Conservation (phyloP, 2,329 filamentous ascomycete species). For the Shiraia bambusicola region DNA sequence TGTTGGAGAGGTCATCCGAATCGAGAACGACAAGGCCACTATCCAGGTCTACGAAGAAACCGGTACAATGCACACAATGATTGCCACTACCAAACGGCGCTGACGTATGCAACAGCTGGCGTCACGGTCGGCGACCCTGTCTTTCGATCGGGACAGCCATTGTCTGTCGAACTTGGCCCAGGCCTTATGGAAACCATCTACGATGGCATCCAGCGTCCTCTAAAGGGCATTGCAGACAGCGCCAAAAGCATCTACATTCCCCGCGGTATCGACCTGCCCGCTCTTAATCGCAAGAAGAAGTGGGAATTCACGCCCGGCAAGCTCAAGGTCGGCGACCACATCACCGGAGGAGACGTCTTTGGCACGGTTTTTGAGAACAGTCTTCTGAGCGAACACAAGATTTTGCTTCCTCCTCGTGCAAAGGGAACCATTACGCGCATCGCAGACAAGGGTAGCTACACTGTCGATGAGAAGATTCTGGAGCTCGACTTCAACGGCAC, state of each 20-base stretch:
- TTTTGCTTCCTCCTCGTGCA: slow-evolving; percentile 85
- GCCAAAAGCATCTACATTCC: slow-evolving; percentile 96
- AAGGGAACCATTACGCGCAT: slow-evolving; percentile 91
- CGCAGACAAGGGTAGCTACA: slow-evolving; percentile 86
- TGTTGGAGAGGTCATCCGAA: slow-evolving; percentile 96
- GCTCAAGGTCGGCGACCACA: slow-evolving; percentile 94
- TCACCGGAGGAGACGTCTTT: slow-evolving; percentile 94
- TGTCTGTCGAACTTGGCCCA: slow-evolving; percentile 95
- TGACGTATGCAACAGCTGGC: slow-evolving; percentile 65
- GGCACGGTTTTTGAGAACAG: slow-evolving; percentile 95
- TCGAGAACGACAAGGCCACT: slow-evolving; percentile 91
- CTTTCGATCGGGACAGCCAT: slow-evolving; percentile 83
- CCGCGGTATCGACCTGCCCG: slow-evolving; percentile 83
- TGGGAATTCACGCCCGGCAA: slow-evolving; percentile 89
- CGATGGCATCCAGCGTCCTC: slow-evolving; percentile 95
- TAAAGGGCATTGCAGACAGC: slow-evolving; percentile 76
- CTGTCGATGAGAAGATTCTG: slow-evolving; percentile 88
- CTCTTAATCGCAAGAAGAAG: slow-evolving; percentile 86
- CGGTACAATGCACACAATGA: slow-evolving; percentile 58
- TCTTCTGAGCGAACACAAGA: slow-evolving; percentile 88
- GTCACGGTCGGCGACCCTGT: slow-evolving; percentile 96
- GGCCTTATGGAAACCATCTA: slow-evolving; percentile 99
- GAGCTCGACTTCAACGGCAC: slow-evolving; percentile 97
- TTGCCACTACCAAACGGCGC: slow-evolving; percentile 4
- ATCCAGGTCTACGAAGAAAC: slow-evolving; percentile 99